Conservation (phyloP, 2,329 filamentous ascomycete species). For the Colletotrichum sublineola region DNA sequence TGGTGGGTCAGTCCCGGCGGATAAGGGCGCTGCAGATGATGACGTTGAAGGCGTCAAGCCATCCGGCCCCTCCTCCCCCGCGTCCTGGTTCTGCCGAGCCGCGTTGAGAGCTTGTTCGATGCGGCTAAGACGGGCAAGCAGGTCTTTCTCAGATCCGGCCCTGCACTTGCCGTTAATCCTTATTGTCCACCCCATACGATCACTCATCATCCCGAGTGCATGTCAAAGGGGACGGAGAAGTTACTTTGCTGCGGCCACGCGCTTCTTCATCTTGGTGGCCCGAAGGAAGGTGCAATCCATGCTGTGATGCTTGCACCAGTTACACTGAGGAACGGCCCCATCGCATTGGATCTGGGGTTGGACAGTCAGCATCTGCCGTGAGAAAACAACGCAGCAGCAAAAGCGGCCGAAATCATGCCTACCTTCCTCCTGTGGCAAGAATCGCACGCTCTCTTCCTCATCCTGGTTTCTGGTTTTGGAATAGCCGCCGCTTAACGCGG, state of each 20-base stretch:
- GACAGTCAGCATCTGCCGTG: slow-evolving; percentile 23
- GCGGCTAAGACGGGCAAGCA: slow-evolving; percentile 55
- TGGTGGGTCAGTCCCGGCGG: slow-evolving; percentile 16
- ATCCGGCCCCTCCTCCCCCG: slow-evolving; percentile 16
- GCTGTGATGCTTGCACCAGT: slow-evolving; percentile 64
- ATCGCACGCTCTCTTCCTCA: slow-evolving; percentile 59
- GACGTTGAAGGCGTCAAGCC: slow-evolving; percentile 29
- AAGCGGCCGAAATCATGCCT: slow-evolving; percentile 29
- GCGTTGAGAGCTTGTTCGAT: slow-evolving; percentile 55
- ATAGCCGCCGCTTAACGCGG: slow-evolving; percentile 28
- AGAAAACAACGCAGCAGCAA: not conserved
- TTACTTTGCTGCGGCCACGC: slow-evolving; percentile 32
- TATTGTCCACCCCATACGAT: not conserved
- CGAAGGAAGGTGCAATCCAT: slow-evolving; percentile 60
- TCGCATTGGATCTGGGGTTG: slow-evolving; percentile 63
- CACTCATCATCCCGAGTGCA: not conserved
- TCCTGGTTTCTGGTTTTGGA: slow-evolving; percentile 33
- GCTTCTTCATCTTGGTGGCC: slow-evolving; percentile 37
- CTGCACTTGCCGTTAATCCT: slow-evolving; percentile 33
- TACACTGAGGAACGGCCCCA: slow-evolving; percentile 57
- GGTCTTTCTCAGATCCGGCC: slow-evolving; percentile 45
- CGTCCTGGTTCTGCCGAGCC: slow-evolving; percentile 35
- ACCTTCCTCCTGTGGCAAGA: slow-evolving; percentile 65
- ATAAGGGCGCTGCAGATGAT: slow-evolving; percentile 22
- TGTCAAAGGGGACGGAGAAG: not conserved